phyloP scores from a whole-genome alignment of 495 filamentous ascomycete species.

The Bathelium albidoporum region DNA sequence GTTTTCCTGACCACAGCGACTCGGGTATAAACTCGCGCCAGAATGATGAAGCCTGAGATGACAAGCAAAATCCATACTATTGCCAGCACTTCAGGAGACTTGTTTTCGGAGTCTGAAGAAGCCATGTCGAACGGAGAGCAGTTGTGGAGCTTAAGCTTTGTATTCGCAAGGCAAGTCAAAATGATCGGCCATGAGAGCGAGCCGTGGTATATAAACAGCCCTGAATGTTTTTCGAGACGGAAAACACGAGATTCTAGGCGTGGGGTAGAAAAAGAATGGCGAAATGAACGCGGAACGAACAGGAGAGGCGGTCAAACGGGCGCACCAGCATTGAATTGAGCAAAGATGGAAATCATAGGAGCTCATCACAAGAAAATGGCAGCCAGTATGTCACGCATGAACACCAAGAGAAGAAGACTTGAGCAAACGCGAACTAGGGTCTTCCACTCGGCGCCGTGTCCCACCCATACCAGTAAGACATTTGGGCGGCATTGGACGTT shows the following conservation, averaged over 20 bases:
- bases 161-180: neutral
- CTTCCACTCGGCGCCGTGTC: neutral
- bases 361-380: neutral
- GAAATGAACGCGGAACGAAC: neutral
- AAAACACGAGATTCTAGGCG: neutral
- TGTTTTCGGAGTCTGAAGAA: neutral
- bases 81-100: neutral
- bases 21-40: neutral
- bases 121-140: neutral
- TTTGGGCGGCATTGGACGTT: neutral
- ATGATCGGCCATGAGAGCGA: neutral
- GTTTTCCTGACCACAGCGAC: neutral
- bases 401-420: neutral
- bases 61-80: slow-evolving; percentile 2
- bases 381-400: neutral
- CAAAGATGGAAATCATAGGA: neutral
- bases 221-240: too few species aligned
- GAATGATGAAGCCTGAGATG: neutral
- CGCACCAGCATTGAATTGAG: neutral
- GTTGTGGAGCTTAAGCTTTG: neutral
- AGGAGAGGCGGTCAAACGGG: neutral
- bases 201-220: neutral
- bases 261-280: neutral
- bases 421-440: neutral
- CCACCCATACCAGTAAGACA: neutral